These are phyloP conservation scores for Pleurotus tuber-regium DNA, from an alignment of 768 basidiomycete genomes.

Conservation along the genomic window DNA sequence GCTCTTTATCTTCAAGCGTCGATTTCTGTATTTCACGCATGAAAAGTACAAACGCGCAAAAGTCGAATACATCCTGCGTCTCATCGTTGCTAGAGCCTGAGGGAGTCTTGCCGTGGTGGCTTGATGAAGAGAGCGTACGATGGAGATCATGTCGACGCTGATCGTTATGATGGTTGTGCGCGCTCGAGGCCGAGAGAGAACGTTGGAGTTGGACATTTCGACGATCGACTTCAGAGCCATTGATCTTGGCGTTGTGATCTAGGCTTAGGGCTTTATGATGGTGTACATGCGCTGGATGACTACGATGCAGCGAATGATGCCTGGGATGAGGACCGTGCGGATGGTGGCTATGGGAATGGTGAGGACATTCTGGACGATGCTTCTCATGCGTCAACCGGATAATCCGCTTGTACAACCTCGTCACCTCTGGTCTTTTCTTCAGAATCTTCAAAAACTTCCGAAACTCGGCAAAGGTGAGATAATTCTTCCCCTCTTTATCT, in stretches of 20 bases:
- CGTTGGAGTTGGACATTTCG: background rate
- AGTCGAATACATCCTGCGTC: conserved; percentile 40
- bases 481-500: conserved; percentile 51
- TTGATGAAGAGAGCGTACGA: background rate
- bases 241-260: background rate
- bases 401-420: conserved; percentile 52
- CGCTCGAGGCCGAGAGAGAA: conserved; percentile 1
- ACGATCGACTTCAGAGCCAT: background rate
- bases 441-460: conserved; percentile 79
- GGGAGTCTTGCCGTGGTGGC: background rate
- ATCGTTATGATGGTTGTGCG: background rate
- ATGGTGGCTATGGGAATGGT: background rate
- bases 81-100: conserved; percentile 1
- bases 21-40: conserved; percentile 45
- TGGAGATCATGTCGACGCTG: background rate
- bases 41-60: conserved; percentile 41
- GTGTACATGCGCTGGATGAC: background rate
- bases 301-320: background rate
- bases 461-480: conserved; percentile 78
- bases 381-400: conserved; percentile 16
- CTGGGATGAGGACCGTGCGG: too few species aligned
- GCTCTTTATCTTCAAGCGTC: conserved; percentile 27
- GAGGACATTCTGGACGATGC: background rate
- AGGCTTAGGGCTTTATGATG: background rate
- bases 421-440: conserved; percentile 83